These are phyloP conservation scores for Sarcocystis neurona DNA, from an alignment of 169 alveolate species.

Conservation along the genomic window DNA sequence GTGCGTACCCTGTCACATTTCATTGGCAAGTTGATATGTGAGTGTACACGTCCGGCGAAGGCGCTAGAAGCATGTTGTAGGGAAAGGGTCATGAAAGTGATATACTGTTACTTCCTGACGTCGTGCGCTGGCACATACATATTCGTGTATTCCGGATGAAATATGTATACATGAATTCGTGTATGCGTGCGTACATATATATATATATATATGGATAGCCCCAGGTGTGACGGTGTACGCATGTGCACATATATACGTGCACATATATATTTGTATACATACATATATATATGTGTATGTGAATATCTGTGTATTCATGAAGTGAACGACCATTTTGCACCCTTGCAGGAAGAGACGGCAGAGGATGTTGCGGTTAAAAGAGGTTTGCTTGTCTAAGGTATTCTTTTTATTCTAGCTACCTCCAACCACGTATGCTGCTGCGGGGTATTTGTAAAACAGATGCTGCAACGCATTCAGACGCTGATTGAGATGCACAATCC, in stretches of 20 bases:
- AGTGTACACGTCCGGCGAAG: too few relatives aligned
- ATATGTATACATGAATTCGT: slow-evolving; percentile 19
- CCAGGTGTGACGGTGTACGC: not conserved
- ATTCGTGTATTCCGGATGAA: too few relatives aligned
- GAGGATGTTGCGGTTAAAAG: too few relatives aligned
- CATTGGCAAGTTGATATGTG: too few relatives aligned
- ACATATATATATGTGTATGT: not conserved
- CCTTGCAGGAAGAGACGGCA: too few relatives aligned
- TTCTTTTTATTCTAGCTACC: not conserved
- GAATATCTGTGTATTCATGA: not conserved
- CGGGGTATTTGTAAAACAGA: slow-evolving; percentile 45
- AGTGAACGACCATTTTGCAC: not conserved
- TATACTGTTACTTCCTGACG: too few relatives aligned
- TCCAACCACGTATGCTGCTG: not conserved
- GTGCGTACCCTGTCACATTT: too few relatives aligned
- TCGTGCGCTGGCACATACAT: too few relatives aligned
- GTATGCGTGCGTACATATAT: not conserved
- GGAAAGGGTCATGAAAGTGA: too few relatives aligned
- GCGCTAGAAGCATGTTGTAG: too few relatives aligned
- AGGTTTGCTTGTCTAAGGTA: too few relatives aligned
- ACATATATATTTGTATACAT: not conserved
- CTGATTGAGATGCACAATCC: slow-evolving; percentile 86
- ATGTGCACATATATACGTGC: not conserved
- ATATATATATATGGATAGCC: not conserved
- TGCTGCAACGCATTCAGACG: slow-evolving; percentile 85